Evolutionary conservation across 345 rosid species (phyloP), one percentile per base, ranked within the genome.

Genomic region (Triadica sebifera): DNA sequence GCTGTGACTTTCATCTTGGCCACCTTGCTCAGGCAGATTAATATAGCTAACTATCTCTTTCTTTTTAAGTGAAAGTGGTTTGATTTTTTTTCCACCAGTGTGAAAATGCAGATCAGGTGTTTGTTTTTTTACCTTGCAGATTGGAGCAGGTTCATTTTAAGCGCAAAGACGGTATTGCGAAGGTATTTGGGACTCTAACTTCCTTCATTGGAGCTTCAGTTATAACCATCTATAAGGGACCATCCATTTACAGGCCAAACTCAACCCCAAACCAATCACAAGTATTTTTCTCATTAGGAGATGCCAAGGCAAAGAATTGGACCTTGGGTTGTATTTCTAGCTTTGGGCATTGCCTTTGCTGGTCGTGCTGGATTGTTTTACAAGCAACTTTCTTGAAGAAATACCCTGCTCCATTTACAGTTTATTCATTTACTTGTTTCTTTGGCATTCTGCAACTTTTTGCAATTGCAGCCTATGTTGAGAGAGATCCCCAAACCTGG

Each of bases 341-440:
- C 53, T 79, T 93, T 63, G 92, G 92, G 19, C 97, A 91, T 67
- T 89, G 93, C 81, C 81, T 93, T 20, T 88, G 90, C n/a, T 93
- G 98, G 98, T 88, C 98, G 20, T 77, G 86, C 76, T 93, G 98
- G 97, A 90, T 93, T 57, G 97, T 93, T 74, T 81, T 93, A 43
- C 98, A 93, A 49, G 84, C 90, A 61, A 88, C 91, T 0, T 65
- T 91, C 72, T 81, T 93, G 56, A 93, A 89, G 81, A 91, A 85
- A 69, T 93, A 88, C 83, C 98, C 97, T 0, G 92, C 97, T 81
- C 88, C 90, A 11, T 89, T 91, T 74, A 85, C 95, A 0, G 90
- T 93, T 41, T 74, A 88, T 69, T 88, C 97, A 0, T 91, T 74
- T 75, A 76, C 93, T 56, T 93, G 94, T 86, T 68, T 87, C 78